phyloP scores from a whole-genome alignment of 495 filamentous ascomycete genomes.

The Penicillium dipodomyicola region DNA sequence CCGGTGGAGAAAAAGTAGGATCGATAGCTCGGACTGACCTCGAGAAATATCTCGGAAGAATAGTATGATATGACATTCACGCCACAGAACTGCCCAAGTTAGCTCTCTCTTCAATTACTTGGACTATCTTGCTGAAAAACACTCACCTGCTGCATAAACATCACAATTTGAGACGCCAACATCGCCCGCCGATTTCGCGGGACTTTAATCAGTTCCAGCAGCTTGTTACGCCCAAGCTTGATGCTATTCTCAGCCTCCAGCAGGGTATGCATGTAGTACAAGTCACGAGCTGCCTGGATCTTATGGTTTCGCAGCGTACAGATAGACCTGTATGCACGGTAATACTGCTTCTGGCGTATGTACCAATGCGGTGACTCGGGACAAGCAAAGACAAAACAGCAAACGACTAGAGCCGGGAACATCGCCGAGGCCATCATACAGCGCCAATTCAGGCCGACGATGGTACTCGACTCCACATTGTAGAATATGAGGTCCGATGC shows the following conservation, averaged over 20 bases:
- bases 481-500: constrained; percentile 71
- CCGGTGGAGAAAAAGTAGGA: neutral
- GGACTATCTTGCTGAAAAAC: neutral
- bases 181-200: constrained; percentile 78
- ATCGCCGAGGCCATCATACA: constrained; percentile 80
- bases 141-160: constrained; percentile 81
- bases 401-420: constrained; percentile 70
- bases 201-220: constrained; percentile 68
- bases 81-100: constrained; percentile 45
- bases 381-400: constrained; percentile 65
- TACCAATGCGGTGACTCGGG: constrained; percentile 80
- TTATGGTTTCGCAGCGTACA: constrained; percentile 64
- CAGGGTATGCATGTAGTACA: constrained; percentile 77
- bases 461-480: constrained; percentile 53
- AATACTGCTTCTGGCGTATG: constrained; percentile 65
- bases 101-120: constrained; percentile 28
- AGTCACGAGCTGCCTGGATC: constrained; percentile 75
- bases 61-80: constrained; percentile 64
- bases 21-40: neutral
- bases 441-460: constrained; percentile 72
- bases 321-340: constrained; percentile 65
- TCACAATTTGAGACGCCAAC: constrained; percentile 70
- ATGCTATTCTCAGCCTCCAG: constrained; percentile 65
- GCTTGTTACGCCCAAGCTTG: constrained; percentile 57
- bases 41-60: constrained; percentile 51